Percentiles rank a stretch among this genome's conserved stretches.
Conservation (phyloP, 805 yeast genomes). For the Metschnikowia shivogae region DNA sequence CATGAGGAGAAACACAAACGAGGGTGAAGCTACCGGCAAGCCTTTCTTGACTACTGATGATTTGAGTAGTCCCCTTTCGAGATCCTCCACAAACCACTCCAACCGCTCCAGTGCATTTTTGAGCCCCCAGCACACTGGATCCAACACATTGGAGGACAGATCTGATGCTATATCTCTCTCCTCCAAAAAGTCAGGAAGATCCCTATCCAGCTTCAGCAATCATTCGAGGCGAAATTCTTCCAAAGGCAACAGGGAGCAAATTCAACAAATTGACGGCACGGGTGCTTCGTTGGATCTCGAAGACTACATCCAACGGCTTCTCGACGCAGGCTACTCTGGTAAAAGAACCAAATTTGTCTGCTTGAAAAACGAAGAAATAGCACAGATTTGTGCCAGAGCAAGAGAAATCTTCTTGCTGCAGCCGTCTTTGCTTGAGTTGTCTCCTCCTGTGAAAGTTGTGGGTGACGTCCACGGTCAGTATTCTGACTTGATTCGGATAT, state of each 20-base stretch:
- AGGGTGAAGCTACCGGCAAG: conserved; percentile 17
- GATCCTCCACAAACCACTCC: conserved; percentile 18
- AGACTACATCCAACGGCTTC: conserved; percentile 80
- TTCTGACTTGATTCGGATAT: conserved; percentile 82
- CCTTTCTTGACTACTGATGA: conserved; percentile 15
- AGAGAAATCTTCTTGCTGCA: conserved; percentile 86
- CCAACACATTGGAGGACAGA: conserved; percentile 11
- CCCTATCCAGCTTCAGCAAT: conserved; percentile 13
- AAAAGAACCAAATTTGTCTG: conserved; percentile 88
- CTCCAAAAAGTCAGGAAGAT: conserved; percentile 16
- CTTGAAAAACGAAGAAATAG: conserved; percentile 77
- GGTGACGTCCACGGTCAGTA: conserved; percentile 98
- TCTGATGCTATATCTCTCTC: conserved; percentile 17
- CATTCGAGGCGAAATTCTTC: conserved; percentile 15
- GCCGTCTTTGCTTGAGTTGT: conserved; percentile 82
- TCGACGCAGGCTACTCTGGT: conserved; percentile 96
- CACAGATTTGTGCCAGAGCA: conserved; percentile 79
- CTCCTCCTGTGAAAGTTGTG: conserved; percentile 82
- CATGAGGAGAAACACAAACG: conserved; percentile 48
- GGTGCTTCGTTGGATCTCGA: conserved; percentile 54
- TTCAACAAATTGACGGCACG: conserved; percentile 1
- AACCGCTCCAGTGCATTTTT: conserved; percentile 13
- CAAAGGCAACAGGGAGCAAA: conserved; percentile 9
- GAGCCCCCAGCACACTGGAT: conserved; percentile 19
- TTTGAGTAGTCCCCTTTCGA: conserved; percentile 18